phyloP scores from a whole-genome alignment of 192 early-diverging fungal genomes.

The Coemansia sp. region DNA sequence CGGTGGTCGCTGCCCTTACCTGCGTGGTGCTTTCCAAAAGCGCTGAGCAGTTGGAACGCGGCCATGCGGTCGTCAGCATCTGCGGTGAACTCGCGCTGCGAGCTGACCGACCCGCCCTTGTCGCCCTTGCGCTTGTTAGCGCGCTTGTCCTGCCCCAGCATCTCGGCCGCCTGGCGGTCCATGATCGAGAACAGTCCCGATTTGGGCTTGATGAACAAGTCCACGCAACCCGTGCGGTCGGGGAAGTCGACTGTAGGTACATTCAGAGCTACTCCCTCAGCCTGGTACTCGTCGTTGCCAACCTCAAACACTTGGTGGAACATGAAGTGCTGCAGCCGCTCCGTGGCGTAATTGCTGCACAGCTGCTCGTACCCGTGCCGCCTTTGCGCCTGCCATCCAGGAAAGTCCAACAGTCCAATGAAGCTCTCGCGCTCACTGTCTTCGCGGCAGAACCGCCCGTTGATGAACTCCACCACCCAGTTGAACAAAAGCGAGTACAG shows the following conservation, averaged over 20 bases:
- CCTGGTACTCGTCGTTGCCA: conserved; percentile 58
- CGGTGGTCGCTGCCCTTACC: too few relatives aligned
- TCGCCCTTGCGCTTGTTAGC: conserved; percentile 24
- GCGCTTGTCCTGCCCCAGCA: conserved; percentile 25
- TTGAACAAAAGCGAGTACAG: conserved; percentile 84
- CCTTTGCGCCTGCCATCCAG: conserved; percentile 65
- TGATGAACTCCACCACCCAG: conserved; percentile 83
- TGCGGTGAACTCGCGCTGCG: conserved; percentile 42
- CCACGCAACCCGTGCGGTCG: conserved; percentile 67
- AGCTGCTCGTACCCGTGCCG: conserved; percentile 57
- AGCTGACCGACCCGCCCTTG: conserved; percentile 1
- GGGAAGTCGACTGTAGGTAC: conserved; percentile 58
- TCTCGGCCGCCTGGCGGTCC: conserved; percentile 61
- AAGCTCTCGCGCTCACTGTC: conserved; percentile 62
- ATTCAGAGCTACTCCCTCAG: conserved; percentile 56
- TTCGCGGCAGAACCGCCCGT: conserved; percentile 75
- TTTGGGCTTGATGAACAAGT: conserved; percentile 66
- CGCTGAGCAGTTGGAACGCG: conserved; percentile 42
- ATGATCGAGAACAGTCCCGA: conserved; percentile 76
- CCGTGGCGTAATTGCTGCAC: conserved; percentile 88
- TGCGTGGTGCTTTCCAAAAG: conserved; percentile 44
- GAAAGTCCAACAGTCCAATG: conserved; percentile 84
- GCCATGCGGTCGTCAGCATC: conserved; percentile 21
- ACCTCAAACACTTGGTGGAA: conserved; percentile 72
- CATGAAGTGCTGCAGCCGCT: conserved; percentile 79